Evolutionary conservation across 2,329 filamentous ascomycete genomes (phyloP).

Genomic region (Cercospora sp.): DNA sequence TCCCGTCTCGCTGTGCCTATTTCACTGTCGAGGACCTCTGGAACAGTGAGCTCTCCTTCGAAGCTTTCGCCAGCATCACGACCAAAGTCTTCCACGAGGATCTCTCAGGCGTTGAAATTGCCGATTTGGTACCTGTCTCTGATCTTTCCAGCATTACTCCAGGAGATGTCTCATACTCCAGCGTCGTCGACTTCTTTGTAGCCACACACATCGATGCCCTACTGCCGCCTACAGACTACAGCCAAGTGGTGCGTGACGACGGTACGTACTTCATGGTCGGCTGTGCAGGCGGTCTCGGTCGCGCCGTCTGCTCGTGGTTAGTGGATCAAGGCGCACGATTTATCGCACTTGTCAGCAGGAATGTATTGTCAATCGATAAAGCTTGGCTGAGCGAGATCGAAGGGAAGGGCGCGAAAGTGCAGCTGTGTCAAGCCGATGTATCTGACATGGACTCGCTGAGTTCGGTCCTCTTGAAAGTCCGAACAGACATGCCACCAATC

Average conservation of each 20-base stretch:
- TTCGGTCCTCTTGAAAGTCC: neutral
- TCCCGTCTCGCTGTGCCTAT: slow-evolving; percentile 9
- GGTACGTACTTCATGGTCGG: slow-evolving; percentile 28
- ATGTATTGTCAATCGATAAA: slow-evolving; percentile 15
- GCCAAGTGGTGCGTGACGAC: slow-evolving; percentile 9
- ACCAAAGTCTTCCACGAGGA: slow-evolving; percentile 9
- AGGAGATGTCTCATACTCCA: slow-evolving; percentile 10
- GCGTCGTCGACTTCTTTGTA: slow-evolving; percentile 12
- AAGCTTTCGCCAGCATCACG: slow-evolving; percentile 7
- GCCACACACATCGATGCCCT: slow-evolving; percentile 13
- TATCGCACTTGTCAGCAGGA: slow-evolving; percentile 22
- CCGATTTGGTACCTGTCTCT: slow-evolving; percentile 1
- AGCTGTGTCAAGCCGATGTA: slow-evolving; percentile 10
- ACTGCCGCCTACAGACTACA: slow-evolving; percentile 10
- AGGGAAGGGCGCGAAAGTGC: slow-evolving; percentile 8
- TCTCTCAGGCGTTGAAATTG: slow-evolving; percentile 1
- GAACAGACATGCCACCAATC: slow-evolving; percentile 16
- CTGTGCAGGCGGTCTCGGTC: slow-evolving; percentile 36
- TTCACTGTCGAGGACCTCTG: slow-evolving; percentile 5
- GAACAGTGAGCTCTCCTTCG: slow-evolving; percentile 2
- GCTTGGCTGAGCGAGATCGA: slow-evolving; percentile 11
- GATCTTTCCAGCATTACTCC: slow-evolving; percentile 10
- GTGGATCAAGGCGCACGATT: slow-evolving; percentile 33
- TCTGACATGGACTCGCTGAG: slow-evolving; percentile 6
- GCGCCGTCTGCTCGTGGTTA: slow-evolving; percentile 39